These are phyloP conservation scores for Parietichytrium sp. DNA, from an alignment of 108 stramenopile genomes.

Conservation along the genomic window DNA sequence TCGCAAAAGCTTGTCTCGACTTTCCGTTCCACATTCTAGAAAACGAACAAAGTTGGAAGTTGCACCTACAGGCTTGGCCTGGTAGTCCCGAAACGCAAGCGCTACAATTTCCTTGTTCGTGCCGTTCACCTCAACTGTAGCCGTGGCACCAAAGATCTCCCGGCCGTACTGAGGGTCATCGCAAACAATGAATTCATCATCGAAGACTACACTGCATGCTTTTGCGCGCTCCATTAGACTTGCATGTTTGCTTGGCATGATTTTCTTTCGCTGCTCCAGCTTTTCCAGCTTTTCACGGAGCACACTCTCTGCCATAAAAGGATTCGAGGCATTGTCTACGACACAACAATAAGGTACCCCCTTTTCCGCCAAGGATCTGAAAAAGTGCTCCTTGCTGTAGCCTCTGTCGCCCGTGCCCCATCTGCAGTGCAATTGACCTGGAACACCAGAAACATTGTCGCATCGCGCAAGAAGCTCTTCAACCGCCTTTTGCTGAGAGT, in stretches of 20 bases:
- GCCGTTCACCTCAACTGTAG: neutral
- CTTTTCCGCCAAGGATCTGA: neutral
- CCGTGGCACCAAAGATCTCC: neutral
- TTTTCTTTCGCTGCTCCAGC: neutral
- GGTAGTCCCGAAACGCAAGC: neutral
- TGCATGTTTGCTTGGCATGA: neutral
- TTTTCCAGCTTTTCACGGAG: neutral
- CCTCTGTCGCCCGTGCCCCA: neutral
- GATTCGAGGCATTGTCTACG: neutral
- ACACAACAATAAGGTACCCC: neutral
- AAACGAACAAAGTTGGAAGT: no score
- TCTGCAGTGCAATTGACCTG: neutral
- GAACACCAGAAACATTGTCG: neutral
- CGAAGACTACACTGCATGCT: no score
- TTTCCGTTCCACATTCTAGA: no score
- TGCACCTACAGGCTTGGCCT: no score
- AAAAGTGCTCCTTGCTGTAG: neutral
- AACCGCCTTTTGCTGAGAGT: neutral
- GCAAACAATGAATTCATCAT: neutral
- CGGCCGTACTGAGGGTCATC: neutral
- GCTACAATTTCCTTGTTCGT: neutral
- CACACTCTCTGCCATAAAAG: neutral
- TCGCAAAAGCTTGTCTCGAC: no score
- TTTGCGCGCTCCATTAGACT: no score
- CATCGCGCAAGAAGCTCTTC: neutral